These are phyloP conservation scores for Exobasidium cylindrosporum DNA, from an alignment of 1,284 basidiomycete species.

Conservation along the genomic window DNA sequence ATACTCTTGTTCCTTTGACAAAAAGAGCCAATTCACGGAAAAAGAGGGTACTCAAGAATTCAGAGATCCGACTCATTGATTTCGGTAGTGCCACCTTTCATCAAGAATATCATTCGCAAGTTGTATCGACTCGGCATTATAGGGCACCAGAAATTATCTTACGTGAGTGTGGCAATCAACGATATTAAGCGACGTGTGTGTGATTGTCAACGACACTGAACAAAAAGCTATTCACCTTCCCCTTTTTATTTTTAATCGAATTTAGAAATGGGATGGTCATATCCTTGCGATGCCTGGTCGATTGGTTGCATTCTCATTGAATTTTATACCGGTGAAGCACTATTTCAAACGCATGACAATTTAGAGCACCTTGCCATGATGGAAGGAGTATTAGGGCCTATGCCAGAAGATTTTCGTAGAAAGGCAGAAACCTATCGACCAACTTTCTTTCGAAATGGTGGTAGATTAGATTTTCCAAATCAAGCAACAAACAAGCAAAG, in stretches of 20 bases:
- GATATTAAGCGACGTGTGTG: too few relatives aligned
- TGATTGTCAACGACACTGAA: too few relatives aligned
- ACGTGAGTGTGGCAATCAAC: too few relatives aligned
- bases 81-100: constrained; percentile 98
- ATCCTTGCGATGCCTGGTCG: constrained; percentile 96
- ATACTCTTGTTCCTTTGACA: constrained; percentile 54
- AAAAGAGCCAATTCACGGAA: constrained; percentile 41
- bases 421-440: constrained; percentile 66
- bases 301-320: constrained; percentile 98
- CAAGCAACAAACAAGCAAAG: constrained; percentile 80
- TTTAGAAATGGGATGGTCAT: constrained; percentile 85
- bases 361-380: constrained; percentile 99
- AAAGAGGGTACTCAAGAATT: constrained; percentile 69
- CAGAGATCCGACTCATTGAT: constrained; percentile 94
- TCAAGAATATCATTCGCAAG: constrained; percentile 95
- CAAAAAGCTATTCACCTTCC: neutral
- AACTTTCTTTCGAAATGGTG: constrained; percentile 80
- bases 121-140: constrained; percentile 96
- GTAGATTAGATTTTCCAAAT: constrained; percentile 86
- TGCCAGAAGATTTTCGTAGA: constrained; percentile 74
- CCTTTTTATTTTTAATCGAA: neutral
- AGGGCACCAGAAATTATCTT: constrained; percentile 98
- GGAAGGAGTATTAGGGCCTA: constrained; percentile 97
- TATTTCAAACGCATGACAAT: constrained; percentile 99
- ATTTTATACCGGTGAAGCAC: constrained; percentile 93